Evolutionary conservation across 495 filamentous ascomycete genomes (phyloP), one percentile per base, ranked within the genome.

Genomic region (Penicillium diatomitis): DNA sequence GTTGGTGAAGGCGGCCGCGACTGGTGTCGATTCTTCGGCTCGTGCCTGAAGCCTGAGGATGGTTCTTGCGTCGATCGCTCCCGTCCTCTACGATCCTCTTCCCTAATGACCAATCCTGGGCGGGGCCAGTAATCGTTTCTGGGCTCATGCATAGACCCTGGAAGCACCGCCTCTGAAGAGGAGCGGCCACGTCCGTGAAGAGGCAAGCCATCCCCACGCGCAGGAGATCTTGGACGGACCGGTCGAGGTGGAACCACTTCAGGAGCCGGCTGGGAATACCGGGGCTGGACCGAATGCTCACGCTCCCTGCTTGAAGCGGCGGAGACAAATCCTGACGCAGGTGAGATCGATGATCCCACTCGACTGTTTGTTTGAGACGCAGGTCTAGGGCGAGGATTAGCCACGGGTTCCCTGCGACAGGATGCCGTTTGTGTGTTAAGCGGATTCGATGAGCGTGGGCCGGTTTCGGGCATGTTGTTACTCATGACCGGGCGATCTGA

Each of bases 381-480:
- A 12, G 44, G 38, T 30, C 44, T 47, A 38, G 46, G 56, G n/a
- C 57, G 54, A 3, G 46, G 42, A 38, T 46, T 40, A 4, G 59
- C 58, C 47, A 62, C 56, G 32, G 61, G 52, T 9, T 45, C 48
- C 43, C 11, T 33, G 5, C 47, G 40, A 5, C 57, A 56, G 37
- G 73, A 71, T 11, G 70, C 74, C 11, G 39, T 47, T 27, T 60
- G 67, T 27, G 57, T 67, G 48, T 55, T 52, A 48, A 65, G 68
- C 20, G 69, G 65, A 31, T 69, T 63, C 6, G 71, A 73, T 32
- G 64, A 64, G n/a, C 55, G 48, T 33, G 55, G 57, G 3, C 50
- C 55, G 36, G 63, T 51, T 10, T 57, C 47, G 31, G 50, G 49
- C 35, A 60, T 44, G 34, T 32, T 49, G 30, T 47, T 39, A 2